phyloP scores from a whole-genome alignment of 768 basidiomycete species.

The Boletus bicolor region DNA sequence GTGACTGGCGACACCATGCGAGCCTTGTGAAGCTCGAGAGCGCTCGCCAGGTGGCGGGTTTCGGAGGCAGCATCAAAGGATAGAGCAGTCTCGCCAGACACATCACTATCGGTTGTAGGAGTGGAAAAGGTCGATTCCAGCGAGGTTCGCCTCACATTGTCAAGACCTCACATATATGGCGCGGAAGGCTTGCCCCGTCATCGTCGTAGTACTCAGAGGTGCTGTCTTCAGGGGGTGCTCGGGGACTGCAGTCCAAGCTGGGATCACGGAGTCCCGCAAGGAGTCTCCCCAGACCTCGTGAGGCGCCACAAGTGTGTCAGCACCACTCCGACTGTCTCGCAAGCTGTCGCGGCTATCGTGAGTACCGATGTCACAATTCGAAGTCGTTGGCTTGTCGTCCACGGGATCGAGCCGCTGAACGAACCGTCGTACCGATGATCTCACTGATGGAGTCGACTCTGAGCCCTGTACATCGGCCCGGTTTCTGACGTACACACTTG shows the following conservation, averaged over 20 bases:
- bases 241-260: slow-evolving; percentile 5
- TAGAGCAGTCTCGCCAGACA: background rate
- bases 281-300: background rate
- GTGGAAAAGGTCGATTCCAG: background rate
- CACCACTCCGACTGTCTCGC: background rate
- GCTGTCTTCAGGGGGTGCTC: slow-evolving; percentile 1
- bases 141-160: background rate
- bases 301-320: background rate
- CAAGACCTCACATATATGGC: background rate
- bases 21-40: background rate
- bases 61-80: slow-evolving; percentile 5
- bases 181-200: background rate
- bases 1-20: background rate
- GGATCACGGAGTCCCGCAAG: slow-evolving; percentile 16
- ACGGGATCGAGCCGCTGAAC: background rate
- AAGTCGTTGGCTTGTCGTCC: background rate
- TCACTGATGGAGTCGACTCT: too few relatives aligned
- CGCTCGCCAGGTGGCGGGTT: too few relatives aligned
- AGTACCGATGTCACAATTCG: background rate
- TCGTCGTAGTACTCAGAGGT: background rate
- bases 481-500: background rate
- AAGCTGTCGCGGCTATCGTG: background rate
- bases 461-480: background rate
- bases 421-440: background rate
- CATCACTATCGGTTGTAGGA: background rate